Percentiles rank a stretch among this genome's conserved stretches.
Conservation (phyloP, 495 filamentous ascomycete genomes). For the Neurospora africana region DNA sequence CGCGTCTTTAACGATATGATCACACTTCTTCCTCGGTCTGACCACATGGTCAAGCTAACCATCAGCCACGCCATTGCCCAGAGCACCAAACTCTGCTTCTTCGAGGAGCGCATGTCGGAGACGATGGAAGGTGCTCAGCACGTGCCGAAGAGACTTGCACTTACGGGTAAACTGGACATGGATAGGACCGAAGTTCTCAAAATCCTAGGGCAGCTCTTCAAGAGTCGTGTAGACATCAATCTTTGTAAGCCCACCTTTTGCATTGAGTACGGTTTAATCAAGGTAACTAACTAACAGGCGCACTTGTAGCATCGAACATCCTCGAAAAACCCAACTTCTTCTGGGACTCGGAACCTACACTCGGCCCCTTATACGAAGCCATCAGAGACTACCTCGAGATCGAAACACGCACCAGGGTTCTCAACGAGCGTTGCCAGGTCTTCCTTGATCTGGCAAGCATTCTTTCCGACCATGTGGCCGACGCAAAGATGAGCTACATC, state of each 20-base stretch:
- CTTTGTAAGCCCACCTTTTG: constrained; percentile 55
- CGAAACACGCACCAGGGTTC: constrained; percentile 81
- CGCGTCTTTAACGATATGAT: constrained; percentile 99
- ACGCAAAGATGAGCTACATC: constrained; percentile 84
- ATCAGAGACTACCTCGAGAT: constrained; percentile 98
- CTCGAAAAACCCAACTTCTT: constrained; percentile 98
- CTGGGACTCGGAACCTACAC: constrained; percentile 92
- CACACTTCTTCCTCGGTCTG: constrained; percentile 72
- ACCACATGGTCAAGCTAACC: constrained; percentile 98
- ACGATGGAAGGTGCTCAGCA: constrained; percentile 91
- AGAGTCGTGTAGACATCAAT: constrained; percentile 92
- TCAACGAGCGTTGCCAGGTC: constrained; percentile 93
- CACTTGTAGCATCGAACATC: constrained; percentile 70
- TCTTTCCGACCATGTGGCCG: constrained; percentile 79
- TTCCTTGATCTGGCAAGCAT: constrained; percentile 97
- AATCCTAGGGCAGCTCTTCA: constrained; percentile 84
- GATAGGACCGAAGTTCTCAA: constrained; percentile 82
- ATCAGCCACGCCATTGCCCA: constrained; percentile 97
- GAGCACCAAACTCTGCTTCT: constrained; percentile 92
- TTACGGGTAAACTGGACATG: constrained; percentile 88
- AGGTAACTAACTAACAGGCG: neutral
- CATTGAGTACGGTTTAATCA: constrained; percentile 1
- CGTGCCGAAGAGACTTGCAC: constrained; percentile 75
- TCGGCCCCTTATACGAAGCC: constrained; percentile 88
- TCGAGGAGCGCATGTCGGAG: constrained; percentile 90